Conservation (phyloP, 768 basidiomycete genomes). For the Suillus tomentosus region DNA sequence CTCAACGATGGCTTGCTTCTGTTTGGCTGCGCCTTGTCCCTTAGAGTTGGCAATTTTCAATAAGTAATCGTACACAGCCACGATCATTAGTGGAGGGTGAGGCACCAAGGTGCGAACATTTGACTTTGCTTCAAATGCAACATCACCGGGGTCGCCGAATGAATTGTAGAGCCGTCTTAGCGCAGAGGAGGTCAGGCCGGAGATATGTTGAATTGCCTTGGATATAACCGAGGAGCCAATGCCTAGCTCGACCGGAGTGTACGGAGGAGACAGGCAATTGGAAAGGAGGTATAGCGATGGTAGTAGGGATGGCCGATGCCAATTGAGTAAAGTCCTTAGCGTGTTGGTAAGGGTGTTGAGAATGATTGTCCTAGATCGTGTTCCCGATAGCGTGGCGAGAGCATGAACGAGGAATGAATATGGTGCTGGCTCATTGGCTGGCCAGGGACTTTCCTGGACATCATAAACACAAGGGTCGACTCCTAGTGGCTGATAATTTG, state of each 20-base stretch:
- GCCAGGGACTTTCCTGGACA: slow-evolving; percentile 47
- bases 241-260: slow-evolving; percentile 69
- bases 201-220: slow-evolving; percentile 71
- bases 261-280: slow-evolving; percentile 77
- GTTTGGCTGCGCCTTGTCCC: slow-evolving; percentile 74
- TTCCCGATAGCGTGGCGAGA: slow-evolving; percentile 59
- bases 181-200: slow-evolving; percentile 59
- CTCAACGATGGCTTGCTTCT: slow-evolving; percentile 78
- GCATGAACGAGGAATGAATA: slow-evolving; percentile 74
- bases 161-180: slow-evolving; percentile 68
- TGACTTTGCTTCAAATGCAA: slow-evolving; percentile 82
- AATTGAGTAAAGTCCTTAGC: slow-evolving; percentile 63
- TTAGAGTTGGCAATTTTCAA: slow-evolving; percentile 66
- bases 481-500: slow-evolving; percentile 33
- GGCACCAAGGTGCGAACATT: slow-evolving; percentile 73
- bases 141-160: slow-evolving; percentile 85
- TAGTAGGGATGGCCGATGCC: slow-evolving; percentile 69
- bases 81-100: slow-evolving; percentile 65
- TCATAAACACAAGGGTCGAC: slow-evolving; percentile 53
- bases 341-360: slow-evolving; percentile 72
- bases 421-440: slow-evolving; percentile 43
- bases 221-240: slow-evolving; percentile 69
- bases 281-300: slow-evolving; percentile 82
- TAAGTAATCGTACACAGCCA: slow-evolving; percentile 66
- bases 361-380: slow-evolving; percentile 73